These are phyloP conservation scores for Fusarium globosum DNA, from an alignment of 2,329 filamentous ascomycete genomes.

Conservation along the genomic window DNA sequence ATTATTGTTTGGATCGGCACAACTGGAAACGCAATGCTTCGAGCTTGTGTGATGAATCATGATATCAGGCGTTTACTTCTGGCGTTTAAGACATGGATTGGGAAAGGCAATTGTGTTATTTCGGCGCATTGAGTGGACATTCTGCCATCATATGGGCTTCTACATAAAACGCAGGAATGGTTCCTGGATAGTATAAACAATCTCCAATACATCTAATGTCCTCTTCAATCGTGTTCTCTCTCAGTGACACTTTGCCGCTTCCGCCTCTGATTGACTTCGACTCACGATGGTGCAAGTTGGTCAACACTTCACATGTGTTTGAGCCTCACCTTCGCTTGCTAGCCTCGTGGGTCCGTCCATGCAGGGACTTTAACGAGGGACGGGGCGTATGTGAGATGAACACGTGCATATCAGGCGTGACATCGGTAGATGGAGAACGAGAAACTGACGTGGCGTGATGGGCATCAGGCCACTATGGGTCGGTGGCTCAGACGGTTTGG, in stretches of 20 bases:
- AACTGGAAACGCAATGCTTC: slow-evolving; percentile 20
- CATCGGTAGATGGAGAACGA: slow-evolving; percentile 10
- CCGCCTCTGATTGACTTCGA: background rate
- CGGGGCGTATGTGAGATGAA: background rate
- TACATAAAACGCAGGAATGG: slow-evolving; percentile 28
- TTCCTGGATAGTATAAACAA: slow-evolving; percentile 36
- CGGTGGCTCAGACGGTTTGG: slow-evolving; percentile 37
- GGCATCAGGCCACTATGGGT: slow-evolving; percentile 41
- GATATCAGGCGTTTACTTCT: slow-evolving; percentile 43
- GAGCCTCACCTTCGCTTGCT: slow-evolving; percentile 1
- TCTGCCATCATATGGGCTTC: slow-evolving; percentile 22
- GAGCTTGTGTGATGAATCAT: slow-evolving; percentile 43
- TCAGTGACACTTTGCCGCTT: background rate
- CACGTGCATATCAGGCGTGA: slow-evolving; percentile 29
- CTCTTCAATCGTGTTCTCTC: background rate
- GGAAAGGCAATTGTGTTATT: slow-evolving; percentile 21
- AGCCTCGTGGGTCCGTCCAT: slow-evolving; percentile 19
- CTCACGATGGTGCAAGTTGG: background rate
- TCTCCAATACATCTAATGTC: slow-evolving; percentile 44
- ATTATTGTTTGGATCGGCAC: slow-evolving; percentile 25
- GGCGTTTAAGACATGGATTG: slow-evolving; percentile 30
- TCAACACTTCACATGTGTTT: background rate
- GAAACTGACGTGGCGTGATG: slow-evolving; percentile 31
- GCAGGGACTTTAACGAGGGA: slow-evolving; percentile 7
- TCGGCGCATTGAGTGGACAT: slow-evolving; percentile 33